Evolutionary conservation across 1,284 basidiomycete species (phyloP), one percentile per base, ranked within the genome.

Genomic region (Coniferiporia sulphurascens): DNA sequence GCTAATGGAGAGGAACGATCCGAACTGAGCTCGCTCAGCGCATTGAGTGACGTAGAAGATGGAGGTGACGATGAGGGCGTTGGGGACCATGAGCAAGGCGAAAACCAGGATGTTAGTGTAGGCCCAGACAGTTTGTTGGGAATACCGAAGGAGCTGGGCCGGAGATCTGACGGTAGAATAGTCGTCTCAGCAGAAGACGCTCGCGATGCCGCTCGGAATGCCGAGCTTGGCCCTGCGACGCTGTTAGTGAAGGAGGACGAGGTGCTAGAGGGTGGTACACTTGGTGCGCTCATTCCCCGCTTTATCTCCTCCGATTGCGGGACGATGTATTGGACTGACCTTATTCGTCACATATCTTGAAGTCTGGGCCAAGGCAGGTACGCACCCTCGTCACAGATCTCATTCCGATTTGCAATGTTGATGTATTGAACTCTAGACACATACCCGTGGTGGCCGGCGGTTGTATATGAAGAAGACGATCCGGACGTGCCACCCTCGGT

Each of bases 311-410:
- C 17, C 3, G 38, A 27, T 27, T 27, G 38, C n/a, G 72, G 70
- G 10, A 13, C 61, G 27, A 21, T 46, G 27, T 57, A 64, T 48
- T 22, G 19, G 49, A 52, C 48, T 60, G 61, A 46, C 21, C n/a
- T 51, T 56, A 27, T 44, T 21, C 48, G 49, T 53, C 27, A 63
- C 48, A 52, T 63, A 32, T 49, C 44, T 52, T 62, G 46, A 60
- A 84, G 85, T 87, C 2, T 87, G 86, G 85, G 86, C 83, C 1
- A 86, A 85, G 74, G 74, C 78, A 59, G 74, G 85, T 82, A 65
- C 62, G 79, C 69, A 41, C n/a, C n/a, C 22, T 61, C 41, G 7
- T 56, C 32, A 34, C 19, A 17, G 12, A 27, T 46, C 7, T n/a
- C 48, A 22, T 13, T 22, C 35, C 27, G 46, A 56, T 49, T 51